phyloP scores from a whole-genome alignment of 2,329 filamentous ascomycete genomes.

The Fusarium scirpi region DNA sequence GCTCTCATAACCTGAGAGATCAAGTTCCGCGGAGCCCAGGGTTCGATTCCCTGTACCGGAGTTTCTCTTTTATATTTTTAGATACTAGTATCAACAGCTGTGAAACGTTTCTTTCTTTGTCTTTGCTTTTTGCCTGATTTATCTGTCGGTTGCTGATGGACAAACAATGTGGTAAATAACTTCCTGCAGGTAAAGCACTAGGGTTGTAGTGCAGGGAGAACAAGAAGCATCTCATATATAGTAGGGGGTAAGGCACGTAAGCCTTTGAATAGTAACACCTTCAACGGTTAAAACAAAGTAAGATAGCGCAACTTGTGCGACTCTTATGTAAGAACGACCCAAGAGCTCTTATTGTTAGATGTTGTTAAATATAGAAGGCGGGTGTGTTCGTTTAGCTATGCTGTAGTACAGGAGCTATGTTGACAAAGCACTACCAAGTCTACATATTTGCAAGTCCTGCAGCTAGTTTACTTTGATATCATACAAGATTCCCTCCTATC shows the following conservation, averaged over 20 bases:
- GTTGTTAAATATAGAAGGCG: background rate
- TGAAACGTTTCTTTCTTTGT: background rate
- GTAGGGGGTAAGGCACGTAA: background rate
- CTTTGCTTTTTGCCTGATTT: background rate
- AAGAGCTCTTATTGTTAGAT: background rate
- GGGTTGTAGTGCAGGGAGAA: background rate
- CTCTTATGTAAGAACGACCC: background rate
- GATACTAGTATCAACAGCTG: background rate
- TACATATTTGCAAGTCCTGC: background rate
- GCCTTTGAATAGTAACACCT: background rate
- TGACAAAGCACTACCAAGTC: background rate
- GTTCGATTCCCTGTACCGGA: slow-evolving; percentile 36
- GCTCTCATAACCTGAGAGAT: slow-evolving; percentile 48
- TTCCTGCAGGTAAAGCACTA: background rate
- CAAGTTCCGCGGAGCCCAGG: slow-evolving; percentile 28
- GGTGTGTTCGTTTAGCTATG: background rate
- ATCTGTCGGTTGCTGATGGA: background rate
- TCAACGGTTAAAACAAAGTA: background rate
- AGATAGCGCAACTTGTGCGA: background rate
- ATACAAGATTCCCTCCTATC: background rate
- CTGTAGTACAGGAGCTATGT: background rate
- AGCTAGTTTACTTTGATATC: background rate
- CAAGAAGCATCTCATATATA: background rate
- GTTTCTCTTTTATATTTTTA: background rate
- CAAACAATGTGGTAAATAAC: background rate